Percentiles rank a stretch among this genome's conserved stretches.
phyloP scores from a whole-genome alignment of 768 basidiomycete species.

The Russula virescens region DNA sequence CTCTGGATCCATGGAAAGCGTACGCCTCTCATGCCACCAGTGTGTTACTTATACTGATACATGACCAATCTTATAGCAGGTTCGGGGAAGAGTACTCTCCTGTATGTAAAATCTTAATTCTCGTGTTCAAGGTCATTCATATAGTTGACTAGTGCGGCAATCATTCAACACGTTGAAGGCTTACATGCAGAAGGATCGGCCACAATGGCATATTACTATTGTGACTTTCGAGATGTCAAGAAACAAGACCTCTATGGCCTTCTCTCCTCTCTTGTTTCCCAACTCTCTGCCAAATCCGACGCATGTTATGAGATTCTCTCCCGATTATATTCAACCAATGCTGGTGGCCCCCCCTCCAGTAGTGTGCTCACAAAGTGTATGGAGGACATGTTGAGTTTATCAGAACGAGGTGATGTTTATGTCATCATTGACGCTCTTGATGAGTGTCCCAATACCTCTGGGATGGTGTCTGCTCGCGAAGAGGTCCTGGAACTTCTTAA shows the following conservation, averaged over 20 bases:
- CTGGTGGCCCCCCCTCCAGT: background rate
- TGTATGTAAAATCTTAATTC: background rate
- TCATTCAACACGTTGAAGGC: background rate
- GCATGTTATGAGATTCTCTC: background rate
- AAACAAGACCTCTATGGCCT: background rate
- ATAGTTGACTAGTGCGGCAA: background rate
- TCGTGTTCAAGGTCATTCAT: background rate
- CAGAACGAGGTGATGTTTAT: background rate
- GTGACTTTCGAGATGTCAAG: background rate
- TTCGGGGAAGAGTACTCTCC: slow-evolving; percentile 1
- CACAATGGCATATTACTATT: slow-evolving; percentile 5
- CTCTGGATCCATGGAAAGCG: slow-evolving; percentile 16
- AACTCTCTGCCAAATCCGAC: slow-evolving; percentile 1
- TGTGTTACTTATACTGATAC: background rate
- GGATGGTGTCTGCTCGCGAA: background rate
- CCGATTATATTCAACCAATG: background rate
- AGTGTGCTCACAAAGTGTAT: background rate
- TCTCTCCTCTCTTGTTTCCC: background rate
- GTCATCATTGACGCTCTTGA: slow-evolving; percentile 7
- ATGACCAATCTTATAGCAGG: background rate
- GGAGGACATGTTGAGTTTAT: background rate
- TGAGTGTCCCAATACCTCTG: background rate
- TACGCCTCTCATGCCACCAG: background rate
- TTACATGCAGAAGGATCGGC: background rate
- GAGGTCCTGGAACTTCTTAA: background rate